Evolutionary conservation across 129 eudicot genomes (phyloP).

Genomic region (Dittrichia graveolens): DNA sequence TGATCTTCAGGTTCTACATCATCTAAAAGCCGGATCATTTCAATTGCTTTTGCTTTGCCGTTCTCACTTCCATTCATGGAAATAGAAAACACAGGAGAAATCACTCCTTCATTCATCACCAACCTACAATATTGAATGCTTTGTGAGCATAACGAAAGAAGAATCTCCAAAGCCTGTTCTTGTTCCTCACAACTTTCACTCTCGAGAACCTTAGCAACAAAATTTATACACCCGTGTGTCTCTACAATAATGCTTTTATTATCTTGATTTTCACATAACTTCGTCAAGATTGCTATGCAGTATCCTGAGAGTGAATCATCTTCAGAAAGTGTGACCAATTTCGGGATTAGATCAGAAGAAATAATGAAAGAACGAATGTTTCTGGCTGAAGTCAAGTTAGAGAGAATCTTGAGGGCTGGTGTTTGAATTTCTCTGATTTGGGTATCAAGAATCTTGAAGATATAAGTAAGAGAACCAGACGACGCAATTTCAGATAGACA

Average conservation of each 20-base stretch:
- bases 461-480: slow-evolving; percentile 46
- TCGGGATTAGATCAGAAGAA: slow-evolving; percentile 51
- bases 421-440: slow-evolving; percentile 44
- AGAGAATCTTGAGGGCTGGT: slow-evolving; percentile 56
- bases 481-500: slow-evolving; percentile 39
- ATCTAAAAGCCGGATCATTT: slow-evolving; percentile 60
- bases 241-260: slow-evolving; percentile 45
- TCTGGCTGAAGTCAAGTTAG: slow-evolving; percentile 49
- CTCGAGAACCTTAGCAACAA: slow-evolving; percentile 63
- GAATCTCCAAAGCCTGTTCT: slow-evolving; percentile 68
- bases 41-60: slow-evolving; percentile 58
- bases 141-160: slow-evolving; percentile 77
- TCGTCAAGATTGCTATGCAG: slow-evolving; percentile 58
- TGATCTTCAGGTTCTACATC: slow-evolving; percentile 32
- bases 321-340: slow-evolving; percentile 57
- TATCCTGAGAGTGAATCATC: slow-evolving; percentile 45
- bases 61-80: slow-evolving; percentile 61
- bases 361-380: slow-evolving; percentile 36
- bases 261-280: slow-evolving; percentile 46
- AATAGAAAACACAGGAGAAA: slow-evolving; percentile 52
- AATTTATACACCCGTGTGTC: slow-evolving; percentile 67
- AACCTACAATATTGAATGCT: slow-evolving; percentile 59
- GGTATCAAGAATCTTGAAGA: slow-evolving; percentile 59
- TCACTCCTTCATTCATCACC: slow-evolving; percentile 86
- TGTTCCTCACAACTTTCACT: slow-evolving; percentile 54